A percentile compares a stretch with the other conserved stretches of the same genome.
Evolutionary conservation across 179 eudicot genomes (phyloP).

Genomic region (Patellifolia procumbens): DNA sequence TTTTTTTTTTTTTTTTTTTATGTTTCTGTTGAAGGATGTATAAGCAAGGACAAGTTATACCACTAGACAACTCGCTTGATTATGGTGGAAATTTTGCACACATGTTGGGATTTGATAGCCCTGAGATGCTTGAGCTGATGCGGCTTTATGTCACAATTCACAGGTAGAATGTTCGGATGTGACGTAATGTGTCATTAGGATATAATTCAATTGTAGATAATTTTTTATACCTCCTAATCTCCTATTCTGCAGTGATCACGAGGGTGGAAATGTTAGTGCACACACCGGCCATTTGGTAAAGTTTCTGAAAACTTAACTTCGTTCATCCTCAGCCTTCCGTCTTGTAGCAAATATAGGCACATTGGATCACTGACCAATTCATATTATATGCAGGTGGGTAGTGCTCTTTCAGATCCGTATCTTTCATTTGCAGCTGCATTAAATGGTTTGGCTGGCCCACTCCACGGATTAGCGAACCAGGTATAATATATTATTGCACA

Average conservation of each 20-base stretch:
- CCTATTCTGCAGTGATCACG: slow-evolving; percentile 76
- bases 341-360: background rate
- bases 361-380: background rate
- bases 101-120: slow-evolving; percentile 89
- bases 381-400: slow-evolving; percentile 64
- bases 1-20: slow-evolving; percentile 3
- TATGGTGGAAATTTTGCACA: slow-evolving; percentile 92
- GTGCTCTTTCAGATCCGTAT: slow-evolving; percentile 98
- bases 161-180: slow-evolving; percentile 40
- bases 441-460: slow-evolving; percentile 99
- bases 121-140: slow-evolving; percentile 94
- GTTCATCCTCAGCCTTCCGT: background rate
- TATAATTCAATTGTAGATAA: background rate
- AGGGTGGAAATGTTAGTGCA: slow-evolving; percentile 99
- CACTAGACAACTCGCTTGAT: slow-evolving; percentile 77
- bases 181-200: background rate
- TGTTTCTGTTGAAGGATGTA: slow-evolving; percentile 65
- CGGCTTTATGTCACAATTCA: slow-evolving; percentile 90
- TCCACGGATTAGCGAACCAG: slow-evolving; percentile 99
- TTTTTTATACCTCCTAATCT: background rate
- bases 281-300: slow-evolving; percentile 94
- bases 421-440: slow-evolving; percentile 98
- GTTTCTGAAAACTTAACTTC: slow-evolving; percentile 9
- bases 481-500: slow-evolving; percentile 32
- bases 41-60: slow-evolving; percentile 70